Evolutionary conservation across 306 rosid genomes (phyloP), one percentile per base, ranked within the genome.

Genomic region (Cucurbita ficifolia): DNA sequence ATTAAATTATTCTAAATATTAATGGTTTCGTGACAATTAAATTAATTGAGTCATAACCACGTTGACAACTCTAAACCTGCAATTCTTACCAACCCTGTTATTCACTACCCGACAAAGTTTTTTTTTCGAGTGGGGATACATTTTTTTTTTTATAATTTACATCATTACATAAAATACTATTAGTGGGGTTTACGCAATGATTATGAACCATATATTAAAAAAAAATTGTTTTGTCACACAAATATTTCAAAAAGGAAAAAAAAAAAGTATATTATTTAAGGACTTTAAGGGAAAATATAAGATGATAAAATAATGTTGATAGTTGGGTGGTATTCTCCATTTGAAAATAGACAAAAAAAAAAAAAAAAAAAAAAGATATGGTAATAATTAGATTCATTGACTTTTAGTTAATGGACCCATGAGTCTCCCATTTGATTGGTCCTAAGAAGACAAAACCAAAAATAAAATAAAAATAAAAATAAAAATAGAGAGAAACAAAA

Each of bases 321-420:
- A 48, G 73, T 68, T 68, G 73, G 57, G 8, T 45, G 14, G 22
- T 68, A 68, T 68, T 68, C 57, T 48, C 56, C 57, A 68, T 68
- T 63, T 46, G 4, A 68, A 48, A 68, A 22, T 12, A 68, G 13
- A 68, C 3, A 67, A 21, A 52, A 43, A n/a, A 68, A 22, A 22
- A 48, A 48, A 67, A 21, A 52, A 43, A n/a, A 68, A 22, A 22
- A 48, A 48, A 12, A 48, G 57, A 68, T 68, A 68, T 48, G 73
- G 43, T 48, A 46, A 69, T 69, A 24, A 69, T 69, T 57, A 8
- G 57, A 22, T 24, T 45, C 73, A 48, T 48, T 69, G 56, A 69
- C 57, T n/a, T 69, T 61, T 33, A 1, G 7, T 35, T 18, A 67
- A 67, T 45, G 72, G 54, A n/a, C 50, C 33, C 57, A 69, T 46